phyloP scores from a whole-genome alignment of 805 yeast species.

The Brettanomyces anomalus region DNA sequence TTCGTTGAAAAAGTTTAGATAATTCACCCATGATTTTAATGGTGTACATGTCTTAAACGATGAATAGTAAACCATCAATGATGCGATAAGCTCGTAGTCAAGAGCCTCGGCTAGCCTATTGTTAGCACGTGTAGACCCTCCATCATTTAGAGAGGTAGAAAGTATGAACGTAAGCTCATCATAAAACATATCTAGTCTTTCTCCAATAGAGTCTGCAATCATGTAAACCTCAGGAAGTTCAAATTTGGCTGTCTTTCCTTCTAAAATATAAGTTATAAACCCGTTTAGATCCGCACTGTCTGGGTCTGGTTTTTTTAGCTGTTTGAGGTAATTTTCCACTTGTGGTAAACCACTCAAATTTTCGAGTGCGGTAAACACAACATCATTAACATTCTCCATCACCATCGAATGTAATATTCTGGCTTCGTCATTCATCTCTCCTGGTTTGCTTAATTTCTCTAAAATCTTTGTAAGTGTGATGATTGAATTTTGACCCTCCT shows the following conservation, averaged over 20 bases:
- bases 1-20: constrained; percentile 13
- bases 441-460: constrained; percentile 12
- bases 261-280: constrained; percentile 8
- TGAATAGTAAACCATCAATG: constrained; percentile 17
- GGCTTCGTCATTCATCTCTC: constrained; percentile 13
- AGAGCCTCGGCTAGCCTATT: constrained; percentile 6
- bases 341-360: constrained; percentile 4
- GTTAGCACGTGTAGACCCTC: background rate
- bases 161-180: constrained; percentile 10
- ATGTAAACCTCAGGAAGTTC: constrained; percentile 15
- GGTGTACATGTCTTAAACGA: constrained; percentile 12
- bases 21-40: constrained; percentile 15
- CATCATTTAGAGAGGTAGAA: constrained; percentile 4
- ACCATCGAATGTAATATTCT: constrained; percentile 11
- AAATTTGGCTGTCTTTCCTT: constrained; percentile 10
- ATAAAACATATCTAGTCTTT: constrained; percentile 18
- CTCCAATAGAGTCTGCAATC: constrained; percentile 6
- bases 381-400: constrained; percentile 10
- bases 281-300: constrained; percentile 3
- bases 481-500: constrained; percentile 5
- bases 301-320: constrained; percentile 5
- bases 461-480: constrained; percentile 11
- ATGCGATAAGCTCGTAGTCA: constrained; percentile 16
- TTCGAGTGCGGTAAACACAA: constrained; percentile 6
- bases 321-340: constrained; percentile 6